Conservation (phyloP, 805 yeast species). For the Hanseniaspora singularis region DNA sequence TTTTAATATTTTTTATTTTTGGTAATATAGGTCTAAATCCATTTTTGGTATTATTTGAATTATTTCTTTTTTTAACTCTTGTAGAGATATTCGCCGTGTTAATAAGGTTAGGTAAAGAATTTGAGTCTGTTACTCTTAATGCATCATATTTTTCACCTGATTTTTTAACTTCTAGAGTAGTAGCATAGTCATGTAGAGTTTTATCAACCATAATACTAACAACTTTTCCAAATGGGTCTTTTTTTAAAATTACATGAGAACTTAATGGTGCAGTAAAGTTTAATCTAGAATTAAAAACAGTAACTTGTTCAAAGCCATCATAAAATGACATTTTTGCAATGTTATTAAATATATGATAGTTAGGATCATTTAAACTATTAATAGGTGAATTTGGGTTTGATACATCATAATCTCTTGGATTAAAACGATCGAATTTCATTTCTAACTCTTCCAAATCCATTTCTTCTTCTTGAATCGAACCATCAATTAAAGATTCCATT, state of each 20-base stretch:
- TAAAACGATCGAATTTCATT: conserved; percentile 7
- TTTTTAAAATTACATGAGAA: conserved; percentile 22
- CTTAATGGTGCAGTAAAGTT: conserved; percentile 29
- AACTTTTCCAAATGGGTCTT: conserved; percentile 27
- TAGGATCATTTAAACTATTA: not conserved
- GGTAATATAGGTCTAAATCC: too few relatives aligned
- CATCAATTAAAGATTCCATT: conserved; percentile 11
- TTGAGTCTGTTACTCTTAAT: conserved; percentile 15
- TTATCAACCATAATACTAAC: conserved; percentile 23
- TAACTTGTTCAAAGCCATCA: conserved; percentile 24
- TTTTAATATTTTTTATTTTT: too few relatives aligned
- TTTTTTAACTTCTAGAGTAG: conserved; percentile 12
- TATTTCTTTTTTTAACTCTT: not conserved
- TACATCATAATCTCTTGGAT: conserved; percentile 13
- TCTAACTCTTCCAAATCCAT: conserved; percentile 9
- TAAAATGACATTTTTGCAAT: conserved; percentile 24
- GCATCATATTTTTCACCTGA: conserved; percentile 14
- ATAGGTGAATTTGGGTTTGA: not conserved
- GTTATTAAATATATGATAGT: conserved; percentile 7
- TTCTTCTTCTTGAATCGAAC: conserved; percentile 12
- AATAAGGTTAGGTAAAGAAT: conserved; percentile 8
- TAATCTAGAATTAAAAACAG: conserved; percentile 27
- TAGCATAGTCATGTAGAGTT: conserved; percentile 22
- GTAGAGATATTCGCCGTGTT: conserved; percentile 8
- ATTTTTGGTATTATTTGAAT: too few relatives aligned